Evolutionary conservation across 2,329 filamentous ascomycete species (phyloP), one percentile per base, ranked within the genome.

Genomic region (Metarhizium album): DNA sequence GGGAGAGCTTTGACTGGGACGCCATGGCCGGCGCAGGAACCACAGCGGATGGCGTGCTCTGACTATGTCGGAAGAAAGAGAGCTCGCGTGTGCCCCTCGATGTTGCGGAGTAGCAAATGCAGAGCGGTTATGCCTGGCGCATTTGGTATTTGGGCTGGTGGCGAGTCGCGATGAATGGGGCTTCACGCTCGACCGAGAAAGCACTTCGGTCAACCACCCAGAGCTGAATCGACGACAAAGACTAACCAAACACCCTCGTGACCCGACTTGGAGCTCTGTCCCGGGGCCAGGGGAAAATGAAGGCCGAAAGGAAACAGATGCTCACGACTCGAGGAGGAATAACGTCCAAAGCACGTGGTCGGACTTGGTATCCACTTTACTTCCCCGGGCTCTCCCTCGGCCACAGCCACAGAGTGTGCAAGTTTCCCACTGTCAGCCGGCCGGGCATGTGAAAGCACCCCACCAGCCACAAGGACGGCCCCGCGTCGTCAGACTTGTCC

Each of bases 1-100:
- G 72, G 46, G 76, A 70, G 55, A 89, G 71, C 65, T 90, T 91
- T 48, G 88, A 91, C 64, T 85, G 84, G 52, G 73, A 80, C 53
- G 84, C 85, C 87, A 91, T 91, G 57, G 57, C 60, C 48, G 51
- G 33, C 4, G 46, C 13, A 3, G 24, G 7, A 7, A 16, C 23
- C 40, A 43, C 20, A 3, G 13, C 40, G 22, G 13, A 24, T 24
- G 40, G 20, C 20, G 33, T n/a, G 29, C 29, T 31, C 11, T 22
- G 20, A 24, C 40, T 23, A 43, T 24, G 40, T 27, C 22, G 18
- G n/a, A n/a, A n/a, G n/a, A n/a, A 22, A n/a, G 9, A 11, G 3
- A 11, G 38, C 18, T n/a, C 18, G 38, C 18, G 18, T n/a, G 38
- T 42, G 38, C 18, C 8, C 22, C 38, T 20, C 13, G n/a, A 4